A percentile compares a stretch with the other conserved stretches of the same genome.
These are phyloP conservation scores for Coemansia sp. DNA, from an alignment of 192 early-diverging fungal genomes.

Conservation along the genomic window DNA sequence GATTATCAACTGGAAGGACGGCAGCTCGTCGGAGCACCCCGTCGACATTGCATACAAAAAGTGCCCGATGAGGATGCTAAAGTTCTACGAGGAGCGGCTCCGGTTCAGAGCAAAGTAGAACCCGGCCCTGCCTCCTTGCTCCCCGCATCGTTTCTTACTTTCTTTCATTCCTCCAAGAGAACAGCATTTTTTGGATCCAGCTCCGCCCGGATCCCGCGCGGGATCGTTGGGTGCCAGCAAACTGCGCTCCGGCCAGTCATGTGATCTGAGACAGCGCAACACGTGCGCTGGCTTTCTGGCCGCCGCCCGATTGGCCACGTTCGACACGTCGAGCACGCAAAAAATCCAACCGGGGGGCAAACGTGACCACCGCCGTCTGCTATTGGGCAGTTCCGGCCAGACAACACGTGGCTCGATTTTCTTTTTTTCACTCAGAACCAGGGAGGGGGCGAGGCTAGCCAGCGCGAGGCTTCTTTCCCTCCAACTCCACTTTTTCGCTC, in stretches of 20 bases:
- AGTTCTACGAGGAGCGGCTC: slow-evolving; percentile 55
- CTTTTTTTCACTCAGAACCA: background rate
- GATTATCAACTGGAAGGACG: slow-evolving; percentile 51
- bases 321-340: background rate
- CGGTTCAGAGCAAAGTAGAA: slow-evolving; percentile 42
- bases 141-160: background rate
- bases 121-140: background rate
- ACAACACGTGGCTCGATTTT: slow-evolving; percentile 46
- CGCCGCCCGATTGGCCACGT: background rate
- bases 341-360: slow-evolving; percentile 25
- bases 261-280: slow-evolving; percentile 1
- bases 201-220: too few relatives aligned
- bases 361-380: slow-evolving; percentile 20
- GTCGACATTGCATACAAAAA: slow-evolving; percentile 33
- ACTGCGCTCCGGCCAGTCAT: background rate
- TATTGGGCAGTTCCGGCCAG: slow-evolving; percentile 18
- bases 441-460: background rate
- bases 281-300: background rate
- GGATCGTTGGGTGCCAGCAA: too few relatives aligned
- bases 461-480: background rate
- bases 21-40: slow-evolving; percentile 35
- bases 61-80: slow-evolving; percentile 50
- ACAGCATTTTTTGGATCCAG: too few relatives aligned
- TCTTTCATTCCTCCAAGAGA: background rate
- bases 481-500: slow-evolving; percentile 10